Evolutionary conservation across 2,329 filamentous ascomycete species (phyloP).

Genomic region (Xylaria sp.): DNA sequence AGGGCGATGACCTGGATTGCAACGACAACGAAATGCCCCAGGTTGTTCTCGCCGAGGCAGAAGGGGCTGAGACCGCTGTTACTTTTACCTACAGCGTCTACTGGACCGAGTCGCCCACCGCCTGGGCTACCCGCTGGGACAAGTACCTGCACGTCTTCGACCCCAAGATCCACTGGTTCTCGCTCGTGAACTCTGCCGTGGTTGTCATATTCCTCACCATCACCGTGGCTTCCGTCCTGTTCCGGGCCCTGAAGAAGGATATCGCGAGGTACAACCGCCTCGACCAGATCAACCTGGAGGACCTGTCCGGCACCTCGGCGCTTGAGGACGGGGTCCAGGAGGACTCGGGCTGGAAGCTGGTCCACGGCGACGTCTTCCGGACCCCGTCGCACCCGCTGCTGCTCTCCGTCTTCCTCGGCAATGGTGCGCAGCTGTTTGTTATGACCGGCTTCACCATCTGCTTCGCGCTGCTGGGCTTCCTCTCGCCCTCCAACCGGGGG

Average conservation of each 20-base stretch:
- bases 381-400: slow-evolving; percentile 81
- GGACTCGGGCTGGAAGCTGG: slow-evolving; percentile 97
- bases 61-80: slow-evolving; percentile 62
- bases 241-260: slow-evolving; percentile 88
- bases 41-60: slow-evolving; percentile 66
- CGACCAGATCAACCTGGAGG: slow-evolving; percentile 87
- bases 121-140: slow-evolving; percentile 97
- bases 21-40: slow-evolving; percentile 53
- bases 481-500: slow-evolving; percentile 93
- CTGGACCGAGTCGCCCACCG: slow-evolving; percentile 82
- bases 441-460: slow-evolving; percentile 95
- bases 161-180: slow-evolving; percentile 99
- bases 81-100: slow-evolving; percentile 91
- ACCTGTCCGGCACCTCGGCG: slow-evolving; percentile 76
- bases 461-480: slow-evolving; percentile 90
- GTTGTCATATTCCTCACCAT: slow-evolving; percentile 91
- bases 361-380: slow-evolving; percentile 96
- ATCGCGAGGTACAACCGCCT: slow-evolving; percentile 96
- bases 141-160: slow-evolving; percentile 98
- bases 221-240: slow-evolving; percentile 89
- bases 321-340: slow-evolving; percentile 94
- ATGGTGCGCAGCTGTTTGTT: slow-evolving; percentile 93
- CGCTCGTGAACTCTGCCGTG: slow-evolving; percentile 91
- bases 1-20: slow-evolving; percentile 65
- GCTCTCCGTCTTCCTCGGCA: slow-evolving; percentile 85